Evolutionary conservation across 2,329 filamentous ascomycete genomes (phyloP).

Genomic region (Ceratocystis albifundus): DNA sequence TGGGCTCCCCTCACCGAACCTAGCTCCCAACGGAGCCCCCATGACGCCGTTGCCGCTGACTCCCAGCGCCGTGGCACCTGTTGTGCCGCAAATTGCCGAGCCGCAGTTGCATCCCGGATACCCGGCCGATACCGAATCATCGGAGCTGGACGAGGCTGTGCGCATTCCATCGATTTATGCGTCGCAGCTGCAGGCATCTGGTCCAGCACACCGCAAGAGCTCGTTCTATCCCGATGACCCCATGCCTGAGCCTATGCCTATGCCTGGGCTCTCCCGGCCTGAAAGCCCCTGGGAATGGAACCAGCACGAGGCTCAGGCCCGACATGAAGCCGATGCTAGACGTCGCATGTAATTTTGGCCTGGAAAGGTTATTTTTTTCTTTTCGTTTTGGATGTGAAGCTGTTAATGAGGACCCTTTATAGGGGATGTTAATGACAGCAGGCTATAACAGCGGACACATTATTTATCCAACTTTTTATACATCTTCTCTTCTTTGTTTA

Average conservation of each 20-base stretch:
- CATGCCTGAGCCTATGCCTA: background rate
- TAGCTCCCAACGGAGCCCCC: background rate
- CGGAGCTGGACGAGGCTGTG: conserved; percentile 11
- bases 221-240: conserved; percentile 14
- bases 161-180: conserved; percentile 17
- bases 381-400: background rate
- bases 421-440: background rate
- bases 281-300: conserved; percentile 20
- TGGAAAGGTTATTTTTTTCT: too few relatives aligned
- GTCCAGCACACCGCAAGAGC: background rate
- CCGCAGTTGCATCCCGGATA: background rate
- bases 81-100: conserved; percentile 3
- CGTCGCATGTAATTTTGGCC: conserved; percentile 1
- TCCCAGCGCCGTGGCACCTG: conserved; percentile 7
- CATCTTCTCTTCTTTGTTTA: conserved; percentile 17
- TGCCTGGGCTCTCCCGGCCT: conserved; percentile 3
- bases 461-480: background rate
- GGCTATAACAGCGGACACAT: background rate
- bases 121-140: background rate
- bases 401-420: conserved; percentile 1
- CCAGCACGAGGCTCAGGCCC: background rate
- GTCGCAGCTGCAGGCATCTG: background rate
- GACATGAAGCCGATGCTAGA: conserved; percentile 4
- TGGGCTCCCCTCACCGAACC: background rate
- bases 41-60: conserved; percentile 12